Base-by-base conservation (phyloP, 352 stramenopile species). In the Aphanomyces cochlioides region DNA sequence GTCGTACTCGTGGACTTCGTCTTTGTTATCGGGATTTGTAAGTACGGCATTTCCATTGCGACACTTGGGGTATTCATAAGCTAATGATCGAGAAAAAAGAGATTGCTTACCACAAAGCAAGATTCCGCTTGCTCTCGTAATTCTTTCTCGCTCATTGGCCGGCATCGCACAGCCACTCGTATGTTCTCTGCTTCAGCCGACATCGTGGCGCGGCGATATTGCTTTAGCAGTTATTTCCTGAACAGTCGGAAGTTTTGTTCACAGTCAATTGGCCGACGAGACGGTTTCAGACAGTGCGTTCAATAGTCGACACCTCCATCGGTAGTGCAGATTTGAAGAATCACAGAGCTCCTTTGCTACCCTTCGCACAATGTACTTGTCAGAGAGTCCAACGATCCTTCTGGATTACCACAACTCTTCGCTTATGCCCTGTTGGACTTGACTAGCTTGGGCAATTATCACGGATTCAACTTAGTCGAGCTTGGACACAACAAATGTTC, bases 141-240 rank as follows among this genome's bases (percentile, higher is more conserved):
- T 77, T 98, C 92, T 40, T 88, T 90, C 36, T 90, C 76, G 67
- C 91, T 97, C 77, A 98, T 92, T n/a, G 91, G 92, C 4, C 92
- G 87, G 67, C 88, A 96, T 66, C 90, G 89, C 75, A 97, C 91
- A 4, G 92, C 91, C 40, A 97, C 92, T 66, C 88, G 86, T 69
- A 97, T 95, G 79, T 97, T 97, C 66, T 92, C 86, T 40, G 82
- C 84, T 65, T 93, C 84, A 66, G 41, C 67, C 61, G 67, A 73
- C 66, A 58, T 50, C 34, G 54, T 37, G 5, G 54, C 34, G 19
- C 19, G 19, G 43, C 10, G 17, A 12, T 50, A 50, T n/a, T 50
- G 43, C 10, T 50, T 12, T 50, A n/a, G 43, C 43, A 37, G 50
- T 58, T 28, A 19, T 17, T 58, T 58, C 21, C 50, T 12, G 21